Conservation (phyloP, 305 asterid genomes). For the Fraxinus platypoda region DNA sequence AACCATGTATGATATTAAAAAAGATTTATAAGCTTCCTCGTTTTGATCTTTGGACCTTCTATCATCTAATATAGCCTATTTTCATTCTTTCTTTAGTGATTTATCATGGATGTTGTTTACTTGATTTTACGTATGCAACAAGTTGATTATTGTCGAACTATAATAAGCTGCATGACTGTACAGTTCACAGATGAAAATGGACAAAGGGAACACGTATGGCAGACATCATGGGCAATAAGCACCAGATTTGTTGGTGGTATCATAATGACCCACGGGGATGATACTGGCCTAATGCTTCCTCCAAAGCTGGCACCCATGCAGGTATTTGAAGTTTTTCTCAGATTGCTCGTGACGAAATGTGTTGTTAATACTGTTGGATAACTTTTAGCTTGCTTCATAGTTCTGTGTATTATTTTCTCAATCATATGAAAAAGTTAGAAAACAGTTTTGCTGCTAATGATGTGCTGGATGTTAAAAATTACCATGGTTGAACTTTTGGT, state of each 20-base stretch:
- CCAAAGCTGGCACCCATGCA: constrained; percentile 91
- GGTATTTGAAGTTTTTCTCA: constrained; percentile 44
- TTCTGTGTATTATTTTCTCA: constrained; percentile 2
- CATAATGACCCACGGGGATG: constrained; percentile 98
- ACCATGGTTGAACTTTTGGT: not conserved
- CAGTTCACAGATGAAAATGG: constrained; percentile 98
- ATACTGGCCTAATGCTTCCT: constrained; percentile 86
- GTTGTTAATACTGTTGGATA: not conserved
- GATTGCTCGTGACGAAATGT: constrained; percentile 4
- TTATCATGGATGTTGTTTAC: not conserved
- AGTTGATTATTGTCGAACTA: constrained; percentile 5
- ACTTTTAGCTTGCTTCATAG: constrained; percentile 8
- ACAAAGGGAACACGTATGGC: constrained; percentile 90
- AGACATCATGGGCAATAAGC: constrained; percentile 98
- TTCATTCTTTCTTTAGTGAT: not conserved
- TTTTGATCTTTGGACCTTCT: not conserved
- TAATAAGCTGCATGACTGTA: constrained; percentile 18
- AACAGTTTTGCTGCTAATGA: not conserved
- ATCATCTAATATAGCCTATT: not conserved
- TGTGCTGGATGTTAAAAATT: constrained; percentile 3
- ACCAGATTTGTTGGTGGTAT: constrained; percentile 95
- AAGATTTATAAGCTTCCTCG: not conserved
- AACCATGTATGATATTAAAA: not conserved
- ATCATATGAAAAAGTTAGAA: not conserved
- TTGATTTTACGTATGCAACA: constrained; percentile 4